phyloP scores from a whole-genome alignment of 148 eudicot species.

The Chenopodium suecicum region DNA sequence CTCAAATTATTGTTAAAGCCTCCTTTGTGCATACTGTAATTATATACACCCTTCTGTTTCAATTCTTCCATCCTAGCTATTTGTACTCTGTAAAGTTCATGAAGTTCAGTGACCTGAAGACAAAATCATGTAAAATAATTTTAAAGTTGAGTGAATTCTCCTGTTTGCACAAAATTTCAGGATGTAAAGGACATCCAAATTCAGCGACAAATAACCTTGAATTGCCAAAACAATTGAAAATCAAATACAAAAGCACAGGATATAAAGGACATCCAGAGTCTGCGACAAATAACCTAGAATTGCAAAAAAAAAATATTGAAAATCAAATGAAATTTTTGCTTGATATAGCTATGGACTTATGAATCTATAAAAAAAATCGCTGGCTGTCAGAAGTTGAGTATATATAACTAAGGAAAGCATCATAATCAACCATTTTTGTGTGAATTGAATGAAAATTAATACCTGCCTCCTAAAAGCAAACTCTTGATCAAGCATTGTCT shows the following conservation, averaged over 20 bases:
- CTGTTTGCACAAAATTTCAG: neutral
- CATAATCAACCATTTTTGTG: neutral
- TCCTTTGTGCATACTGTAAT: slow-evolving; percentile 20
- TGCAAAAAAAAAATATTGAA: neutral
- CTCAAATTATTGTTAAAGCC: slow-evolving; percentile 14
- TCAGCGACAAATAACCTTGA: slow-evolving; percentile 9
- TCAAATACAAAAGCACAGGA: neutral
- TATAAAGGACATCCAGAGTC: neutral
- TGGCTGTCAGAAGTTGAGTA: neutral
- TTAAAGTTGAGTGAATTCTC: neutral
- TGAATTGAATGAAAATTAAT: neutral
- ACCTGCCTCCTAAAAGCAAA: slow-evolving; percentile 57
- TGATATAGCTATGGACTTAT: neutral
- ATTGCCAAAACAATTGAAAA: neutral
- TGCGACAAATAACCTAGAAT: slow-evolving; percentile 10
- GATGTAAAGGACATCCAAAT: neutral
- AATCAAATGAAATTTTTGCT: slow-evolving; percentile 1
- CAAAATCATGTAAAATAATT: slow-evolving; percentile 9
- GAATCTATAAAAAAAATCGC: slow-evolving; percentile 10
- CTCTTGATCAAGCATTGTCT: slow-evolving; percentile 59
- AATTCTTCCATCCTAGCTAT: slow-evolving; percentile 36
- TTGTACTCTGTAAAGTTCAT: slow-evolving; percentile 46
- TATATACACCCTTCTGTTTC: slow-evolving; percentile 25
- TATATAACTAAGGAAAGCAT: neutral
- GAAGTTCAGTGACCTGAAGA: slow-evolving; percentile 59